A percentile compares a stretch with the other conserved stretches of the same genome.
Conservation (phyloP, 2,329 filamentous ascomycete genomes). For the Colletotrichum ledebouriae region DNA sequence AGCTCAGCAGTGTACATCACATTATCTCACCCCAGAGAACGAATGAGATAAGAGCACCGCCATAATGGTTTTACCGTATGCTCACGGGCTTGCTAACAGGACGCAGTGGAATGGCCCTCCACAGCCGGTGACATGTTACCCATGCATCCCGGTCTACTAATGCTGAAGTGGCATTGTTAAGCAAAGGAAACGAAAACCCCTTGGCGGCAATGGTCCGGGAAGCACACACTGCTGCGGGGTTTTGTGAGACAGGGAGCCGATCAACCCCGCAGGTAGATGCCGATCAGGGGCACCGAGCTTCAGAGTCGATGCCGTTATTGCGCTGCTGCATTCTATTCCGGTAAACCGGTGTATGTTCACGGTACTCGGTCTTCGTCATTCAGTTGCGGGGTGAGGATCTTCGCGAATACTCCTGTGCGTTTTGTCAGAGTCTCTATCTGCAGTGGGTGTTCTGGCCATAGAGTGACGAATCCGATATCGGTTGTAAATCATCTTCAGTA, state of each 20-base stretch:
- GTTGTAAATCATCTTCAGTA: too few relatives aligned
- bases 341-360: not conserved
- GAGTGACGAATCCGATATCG: too few relatives aligned
- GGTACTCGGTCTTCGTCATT: not conserved
- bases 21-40: not conserved
- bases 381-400: not conserved
- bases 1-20: not conserved
- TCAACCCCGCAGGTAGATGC: constrained; percentile 11
- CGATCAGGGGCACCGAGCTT: not conserved
- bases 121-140: constrained; percentile 1
- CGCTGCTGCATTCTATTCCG: not conserved
- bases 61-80: not conserved
- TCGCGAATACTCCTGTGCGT: not conserved
- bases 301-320: not conserved
- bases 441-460: too few relatives aligned
- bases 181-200: constrained; percentile 21
- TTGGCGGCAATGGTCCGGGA: not conserved
- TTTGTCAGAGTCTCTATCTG: too few relatives aligned
- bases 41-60: not conserved
- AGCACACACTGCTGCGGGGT: constrained; percentile 11
- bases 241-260: constrained; percentile 10
- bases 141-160: constrained; percentile 15
- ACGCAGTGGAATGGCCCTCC: not conserved
- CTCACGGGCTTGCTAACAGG: not conserved
- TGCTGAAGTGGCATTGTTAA: constrained; percentile 22